These are phyloP conservation scores for Albophoma yamanashiensis DNA, from an alignment of 2,329 filamentous ascomycete species.

Conservation along the genomic window DNA sequence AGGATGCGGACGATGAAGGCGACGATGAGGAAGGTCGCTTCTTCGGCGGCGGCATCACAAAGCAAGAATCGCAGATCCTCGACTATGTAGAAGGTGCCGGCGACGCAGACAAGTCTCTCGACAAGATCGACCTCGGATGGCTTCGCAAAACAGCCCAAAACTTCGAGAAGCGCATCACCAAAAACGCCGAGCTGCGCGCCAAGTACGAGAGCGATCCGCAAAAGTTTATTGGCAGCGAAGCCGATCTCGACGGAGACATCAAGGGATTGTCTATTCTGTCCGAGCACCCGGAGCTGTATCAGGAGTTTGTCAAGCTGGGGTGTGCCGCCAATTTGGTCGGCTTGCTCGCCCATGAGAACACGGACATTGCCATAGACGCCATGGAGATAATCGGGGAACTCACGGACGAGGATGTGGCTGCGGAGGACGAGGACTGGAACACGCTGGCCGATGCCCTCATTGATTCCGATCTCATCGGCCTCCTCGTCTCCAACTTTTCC, in stretches of 20 bases:
- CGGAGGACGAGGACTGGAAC: slow-evolving; percentile 72
- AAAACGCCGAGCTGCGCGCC: slow-evolving; percentile 81
- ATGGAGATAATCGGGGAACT: slow-evolving; percentile 85
- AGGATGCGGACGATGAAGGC: slow-evolving; percentile 33
- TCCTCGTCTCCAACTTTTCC: slow-evolving; percentile 67
- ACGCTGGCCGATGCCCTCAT: slow-evolving; percentile 56
- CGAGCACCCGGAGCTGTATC: slow-evolving; percentile 76
- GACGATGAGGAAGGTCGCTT: slow-evolving; percentile 92
- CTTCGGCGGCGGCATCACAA: slow-evolving; percentile 83
- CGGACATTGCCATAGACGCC: slow-evolving; percentile 86
- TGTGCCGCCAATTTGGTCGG: slow-evolving; percentile 65
- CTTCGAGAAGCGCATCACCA: slow-evolving; percentile 84
- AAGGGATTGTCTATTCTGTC: slow-evolving; percentile 77
- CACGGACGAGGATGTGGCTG: slow-evolving; percentile 84
- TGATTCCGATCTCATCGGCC: slow-evolving; percentile 59
- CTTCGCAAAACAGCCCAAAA: slow-evolving; percentile 68
- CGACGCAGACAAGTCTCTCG: slow-evolving; percentile 33
- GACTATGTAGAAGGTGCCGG: slow-evolving; percentile 64
- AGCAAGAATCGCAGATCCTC: slow-evolving; percentile 70
- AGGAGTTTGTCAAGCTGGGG: slow-evolving; percentile 66
- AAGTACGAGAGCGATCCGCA: slow-evolving; percentile 71
- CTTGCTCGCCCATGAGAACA: slow-evolving; percentile 87
- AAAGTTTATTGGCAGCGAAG: slow-evolving; percentile 79
- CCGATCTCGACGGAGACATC: slow-evolving; percentile 80
- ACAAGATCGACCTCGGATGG: slow-evolving; percentile 79